Base-by-base conservation (phyloP, 352 stramenopile genomes). In the Pythium brassicae region DNA sequence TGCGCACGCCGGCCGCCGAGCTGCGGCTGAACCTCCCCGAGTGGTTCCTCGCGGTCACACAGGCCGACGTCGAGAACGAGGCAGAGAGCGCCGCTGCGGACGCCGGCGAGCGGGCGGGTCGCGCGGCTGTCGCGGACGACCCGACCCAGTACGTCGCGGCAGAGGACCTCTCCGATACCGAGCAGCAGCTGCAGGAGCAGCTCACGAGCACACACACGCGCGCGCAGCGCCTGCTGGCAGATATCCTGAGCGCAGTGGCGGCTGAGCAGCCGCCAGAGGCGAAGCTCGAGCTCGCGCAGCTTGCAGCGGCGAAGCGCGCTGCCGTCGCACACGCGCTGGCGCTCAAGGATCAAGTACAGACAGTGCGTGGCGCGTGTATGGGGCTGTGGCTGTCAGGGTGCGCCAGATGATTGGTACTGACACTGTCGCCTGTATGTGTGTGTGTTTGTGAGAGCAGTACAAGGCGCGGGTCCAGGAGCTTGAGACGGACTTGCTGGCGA, bases 1-100 rank as follows among this genome's bases (percentile, higher is more conserved):
- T 76, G 34, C 66, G 68, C 17, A 59, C 86, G 22, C 69, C 63
- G 9, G 44, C 62, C 8, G 67, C 74, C 4, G 77, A 71, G n/a
- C 60, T 92, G 1, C 71, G 59, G 14, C 44, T 92, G 22, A 63
- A 68, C 47, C 55, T 92, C 4, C 81, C 81, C 14, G 78, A 92
- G 63, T 92, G 81, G 81, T 92, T 89, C 53, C 45, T 86, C 25
- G 69, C 71, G 29, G 73, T 91, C 46, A 77, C 59, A 5, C 78
- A 72, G 46, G 44, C 46, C 34, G 77, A 87, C 29, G 65, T 63
- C 50, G 66, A 78, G 26, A 52, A 69, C 17, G 64, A 78, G 17
- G 49, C 76, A 35, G 54, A 37, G 14, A 37, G 32, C 32, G 32
- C 32, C 2, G 32, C 53, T 22, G 45, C 59, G 9, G 23, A 53